These are phyloP conservation scores for Dipodascus albidus DNA, from an alignment of 805 yeast genomes.

Conservation along the genomic window DNA sequence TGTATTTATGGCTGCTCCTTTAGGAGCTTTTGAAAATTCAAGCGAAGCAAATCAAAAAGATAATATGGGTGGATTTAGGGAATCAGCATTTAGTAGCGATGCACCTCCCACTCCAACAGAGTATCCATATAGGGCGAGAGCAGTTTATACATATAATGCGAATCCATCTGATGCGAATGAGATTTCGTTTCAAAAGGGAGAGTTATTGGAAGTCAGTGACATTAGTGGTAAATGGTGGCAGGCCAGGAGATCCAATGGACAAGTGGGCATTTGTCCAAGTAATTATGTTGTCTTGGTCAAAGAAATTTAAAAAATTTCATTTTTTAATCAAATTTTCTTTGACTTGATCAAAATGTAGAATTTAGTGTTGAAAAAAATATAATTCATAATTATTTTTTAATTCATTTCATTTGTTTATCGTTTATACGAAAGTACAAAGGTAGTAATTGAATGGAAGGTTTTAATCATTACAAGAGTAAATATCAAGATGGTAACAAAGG, in stretches of 20 bases:
- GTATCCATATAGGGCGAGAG: conserved; percentile 78
- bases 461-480: too few species aligned
- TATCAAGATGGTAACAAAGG: too few species aligned
- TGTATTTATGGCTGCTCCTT: conserved; percentile 27
- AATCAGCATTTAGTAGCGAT: conserved; percentile 3
- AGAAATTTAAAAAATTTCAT: background rate
- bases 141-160: conserved; percentile 65
- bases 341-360: too few species aligned
- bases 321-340: too few species aligned
- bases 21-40: conserved; percentile 30
- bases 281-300: conserved; percentile 65
- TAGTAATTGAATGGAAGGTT: too few species aligned
- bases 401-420: too few species aligned
- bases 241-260: conserved; percentile 80
- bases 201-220: conserved; percentile 82
- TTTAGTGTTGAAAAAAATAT: too few species aligned
- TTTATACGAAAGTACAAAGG: too few species aligned
- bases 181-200: conserved; percentile 82
- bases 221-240: conserved; percentile 99
- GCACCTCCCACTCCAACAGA: conserved; percentile 26
- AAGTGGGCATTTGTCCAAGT: conserved; percentile 92
- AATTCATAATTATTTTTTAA: too few species aligned
- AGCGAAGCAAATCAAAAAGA: conserved; percentile 1
- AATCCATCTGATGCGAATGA: conserved; percentile 90
- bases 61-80: background rate